Base-by-base conservation (phyloP, 371 early-diverging fungal species). In the Mucor plumbeus region DNA sequence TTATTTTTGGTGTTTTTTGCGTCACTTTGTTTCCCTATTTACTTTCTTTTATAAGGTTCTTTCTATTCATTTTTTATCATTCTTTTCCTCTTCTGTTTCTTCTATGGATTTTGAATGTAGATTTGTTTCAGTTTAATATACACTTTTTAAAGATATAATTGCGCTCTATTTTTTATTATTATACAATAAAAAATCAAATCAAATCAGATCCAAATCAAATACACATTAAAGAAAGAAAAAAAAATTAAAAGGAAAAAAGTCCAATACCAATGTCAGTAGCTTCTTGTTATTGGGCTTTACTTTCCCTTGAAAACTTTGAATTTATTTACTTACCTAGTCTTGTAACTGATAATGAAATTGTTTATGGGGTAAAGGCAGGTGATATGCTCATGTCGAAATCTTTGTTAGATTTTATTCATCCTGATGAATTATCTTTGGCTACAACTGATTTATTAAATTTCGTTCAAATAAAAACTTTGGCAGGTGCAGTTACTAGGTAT, bases 401-500 rank as follows among this genome's bases (percentile, higher is more conserved):
- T 7, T 69, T 88, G 59, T 78, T 86, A 34, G 82, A 86, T 26
- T 83, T 85, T 56, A 81, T 88, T 61, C 88, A 87, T 67, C 87
- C 86, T n/a, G 83, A 86, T 39, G 88, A 88, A 62, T 65, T 71
- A 10, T 74, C 76, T 39, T 64, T 81, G 17, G 88, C 88, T 3
- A 72, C 74, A 50, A 71, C 69, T 26, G 88, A 88, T 63, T 65
- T 88, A 21, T 69, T 74, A 4, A 79, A 78, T 19, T 88, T 86
- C 59, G 78, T 84, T 64, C 74, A 75, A 35, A 80, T 73, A 34
- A 81, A 82, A 55, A 75, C 83, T 21, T 69, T 86, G 9, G 79
- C 82, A 38, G 86, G 86, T 36, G 85, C 86, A 40, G 81, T 88
- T 36, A 88, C 88, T 50, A 84, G 87, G 88, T 88, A 69, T 19